phyloP scores from a whole-genome alignment of 371 early-diverging fungal species.

The Mortierella sp. region DNA sequence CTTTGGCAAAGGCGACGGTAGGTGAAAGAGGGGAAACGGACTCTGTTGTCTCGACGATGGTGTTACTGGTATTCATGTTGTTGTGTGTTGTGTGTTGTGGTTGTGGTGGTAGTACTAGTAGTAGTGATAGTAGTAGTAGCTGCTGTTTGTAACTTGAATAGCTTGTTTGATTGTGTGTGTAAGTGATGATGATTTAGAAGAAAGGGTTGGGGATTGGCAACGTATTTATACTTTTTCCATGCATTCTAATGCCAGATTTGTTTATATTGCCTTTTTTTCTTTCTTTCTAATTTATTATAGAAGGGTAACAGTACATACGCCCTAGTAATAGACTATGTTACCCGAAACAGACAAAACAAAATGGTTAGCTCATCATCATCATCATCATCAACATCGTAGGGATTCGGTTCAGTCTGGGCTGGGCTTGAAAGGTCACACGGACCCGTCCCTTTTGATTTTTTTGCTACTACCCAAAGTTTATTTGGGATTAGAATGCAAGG shows the following conservation, averaged over 20 bases:
- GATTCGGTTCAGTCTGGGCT: background rate
- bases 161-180: conserved; percentile 3
- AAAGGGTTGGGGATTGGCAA: background rate
- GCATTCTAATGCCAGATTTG: background rate
- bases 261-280: background rate
- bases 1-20: conserved; percentile 17
- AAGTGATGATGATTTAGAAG: conserved; percentile 1
- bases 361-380: background rate
- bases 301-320: no score
- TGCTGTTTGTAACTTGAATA: conserved; percentile 3
- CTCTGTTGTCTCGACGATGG: conserved; percentile 9
- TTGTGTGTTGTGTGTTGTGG: background rate
- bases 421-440: conserved; percentile 9
- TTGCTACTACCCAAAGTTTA: background rate
- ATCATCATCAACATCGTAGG: background rate
- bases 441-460: background rate
- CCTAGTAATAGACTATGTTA: no score
- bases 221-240: conserved; percentile 21
- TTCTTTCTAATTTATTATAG: background rate
- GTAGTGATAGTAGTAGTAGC: conserved; percentile 11
- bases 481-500: conserved; percentile 1
- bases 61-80: background rate
- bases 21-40: background rate
- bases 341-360: no score
- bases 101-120: background rate